Evolutionary conservation across 768 basidiomycete species (phyloP), one percentile per base, ranked within the genome.

Genomic region (Lepiota brunneoincarnata): DNA sequence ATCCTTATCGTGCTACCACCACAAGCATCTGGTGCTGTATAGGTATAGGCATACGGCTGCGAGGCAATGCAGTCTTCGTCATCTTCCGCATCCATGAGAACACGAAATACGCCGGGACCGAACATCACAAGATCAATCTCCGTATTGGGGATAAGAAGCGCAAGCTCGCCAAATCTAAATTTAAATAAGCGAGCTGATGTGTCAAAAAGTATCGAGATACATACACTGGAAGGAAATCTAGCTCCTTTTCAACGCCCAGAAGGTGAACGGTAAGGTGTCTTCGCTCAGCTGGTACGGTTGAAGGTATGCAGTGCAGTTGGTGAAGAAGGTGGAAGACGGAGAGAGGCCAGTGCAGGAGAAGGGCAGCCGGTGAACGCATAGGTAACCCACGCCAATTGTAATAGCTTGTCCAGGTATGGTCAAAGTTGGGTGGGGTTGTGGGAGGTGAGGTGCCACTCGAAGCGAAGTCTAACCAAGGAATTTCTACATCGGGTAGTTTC

Each of bases 351-450:
- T 75, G 72, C 59, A 79, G 64, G n/a, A 76, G 64, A 35, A 79
- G 64, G 21, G 69, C 74, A 0, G 74, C 75, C 6, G 75, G 74
- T 18, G 76, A 76, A 21, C 63, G 62, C 36, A 75, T 61, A 34
- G 77, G 70, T 18, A 79, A 60, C 43, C 69, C 66, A 35, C 78
- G 72, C 78, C 77, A 78, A 43, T 67, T 56, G 59, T 78, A 73
- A 64, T 75, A 79, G 21, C 72, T 70, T 28, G 63, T 65, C 78
- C 78, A 80, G 53, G 68, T 72, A 23, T 46, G 65, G 55, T 56
- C 67, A 58, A 59, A 59, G 55, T 51, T 48, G 12, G 61, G 60
- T 11, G 69, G 63, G 28, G 48, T 45, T 1, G 72, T 69, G 24
- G 61, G 54, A 39, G 58, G n/a, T 1, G 44, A 36, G 14, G 60